These are phyloP conservation scores for Chloroidium sp. DNA, from an alignment of 163 green algal genomes.

Conservation along the genomic window DNA sequence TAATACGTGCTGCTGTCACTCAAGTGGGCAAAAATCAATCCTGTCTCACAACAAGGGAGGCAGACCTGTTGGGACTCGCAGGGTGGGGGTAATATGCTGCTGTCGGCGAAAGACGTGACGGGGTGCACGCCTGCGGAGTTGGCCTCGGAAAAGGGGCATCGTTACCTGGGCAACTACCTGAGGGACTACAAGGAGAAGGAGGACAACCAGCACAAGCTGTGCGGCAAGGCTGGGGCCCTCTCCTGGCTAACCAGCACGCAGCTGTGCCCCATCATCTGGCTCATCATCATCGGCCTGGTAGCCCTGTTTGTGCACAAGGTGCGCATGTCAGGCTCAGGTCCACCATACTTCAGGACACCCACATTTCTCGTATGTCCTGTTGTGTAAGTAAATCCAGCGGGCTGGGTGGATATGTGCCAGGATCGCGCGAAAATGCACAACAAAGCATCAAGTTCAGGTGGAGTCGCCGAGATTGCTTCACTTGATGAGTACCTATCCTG, in stretches of 20 bases:
- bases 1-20: no score
- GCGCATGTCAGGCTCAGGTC: no score
- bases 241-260: slow-evolving; percentile 48
- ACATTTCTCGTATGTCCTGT: no score
- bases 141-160: slow-evolving; percentile 85
- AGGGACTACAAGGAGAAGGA: slow-evolving; percentile 38
- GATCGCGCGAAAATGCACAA: no score
- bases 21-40: no score
- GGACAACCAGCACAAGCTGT: slow-evolving; percentile 21
- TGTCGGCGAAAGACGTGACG: slow-evolving; percentile 64
- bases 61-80: slow-evolving; percentile 14
- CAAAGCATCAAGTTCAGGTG: no score
- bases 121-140: slow-evolving; percentile 79
- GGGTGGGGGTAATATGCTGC: slow-evolving; percentile 51
- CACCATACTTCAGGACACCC: no score
- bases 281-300: slow-evolving; percentile 65
- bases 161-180: slow-evolving; percentile 62
- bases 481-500: no score
- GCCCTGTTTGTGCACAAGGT: slow-evolving; percentile 59
- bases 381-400: no score
- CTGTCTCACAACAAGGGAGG: no score
- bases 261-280: slow-evolving; percentile 74
- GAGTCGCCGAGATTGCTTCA: no score
- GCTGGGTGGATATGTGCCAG: no score
- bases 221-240: slow-evolving; percentile 39